Percentiles rank a stretch among this genome's conserved stretches.
Conservation (phyloP, 1,284 basidiomycete genomes). For the Schizophyllum commune region DNA sequence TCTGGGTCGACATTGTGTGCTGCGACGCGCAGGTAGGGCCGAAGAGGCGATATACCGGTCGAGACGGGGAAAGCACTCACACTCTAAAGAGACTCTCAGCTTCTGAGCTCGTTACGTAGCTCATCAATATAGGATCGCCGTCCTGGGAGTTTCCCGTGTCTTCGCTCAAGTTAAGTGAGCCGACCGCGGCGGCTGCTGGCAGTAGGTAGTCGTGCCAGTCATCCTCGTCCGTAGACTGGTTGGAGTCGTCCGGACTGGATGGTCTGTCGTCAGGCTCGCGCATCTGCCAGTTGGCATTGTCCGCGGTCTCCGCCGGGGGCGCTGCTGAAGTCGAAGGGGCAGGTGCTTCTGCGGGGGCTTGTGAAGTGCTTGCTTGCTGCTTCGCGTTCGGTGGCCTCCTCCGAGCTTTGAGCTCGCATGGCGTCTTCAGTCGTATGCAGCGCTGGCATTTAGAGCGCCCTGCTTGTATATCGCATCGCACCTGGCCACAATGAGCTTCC, state of each 20-base stretch:
- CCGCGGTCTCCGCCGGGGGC: background rate
- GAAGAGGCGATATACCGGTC: background rate
- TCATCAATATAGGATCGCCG: background rate
- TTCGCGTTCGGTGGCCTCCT: background rate
- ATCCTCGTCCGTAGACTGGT: background rate
- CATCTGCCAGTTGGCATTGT: background rate
- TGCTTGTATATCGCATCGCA: background rate
- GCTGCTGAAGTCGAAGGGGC: background rate
- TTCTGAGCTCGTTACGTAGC: background rate
- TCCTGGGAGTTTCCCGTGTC: background rate
- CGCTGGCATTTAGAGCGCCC: background rate
- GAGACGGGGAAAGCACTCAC: background rate
- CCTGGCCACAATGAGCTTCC: background rate
- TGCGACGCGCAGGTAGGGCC: no score
- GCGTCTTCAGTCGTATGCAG: background rate
- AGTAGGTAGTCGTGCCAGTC: background rate
- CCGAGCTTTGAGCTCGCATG: background rate
- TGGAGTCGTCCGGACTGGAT: background rate
- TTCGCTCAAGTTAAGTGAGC: background rate
- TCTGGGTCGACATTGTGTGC: no score
- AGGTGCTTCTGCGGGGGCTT: background rate
- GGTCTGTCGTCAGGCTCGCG: background rate
- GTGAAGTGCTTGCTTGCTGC: background rate
- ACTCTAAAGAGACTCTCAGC: background rate
- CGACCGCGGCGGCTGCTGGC: background rate